Percentiles rank a stretch among this genome's conserved stretches.
Evolutionary conservation across 441 rosid genomes (phyloP).

Genomic region (Heliophila coronopifolia): DNA sequence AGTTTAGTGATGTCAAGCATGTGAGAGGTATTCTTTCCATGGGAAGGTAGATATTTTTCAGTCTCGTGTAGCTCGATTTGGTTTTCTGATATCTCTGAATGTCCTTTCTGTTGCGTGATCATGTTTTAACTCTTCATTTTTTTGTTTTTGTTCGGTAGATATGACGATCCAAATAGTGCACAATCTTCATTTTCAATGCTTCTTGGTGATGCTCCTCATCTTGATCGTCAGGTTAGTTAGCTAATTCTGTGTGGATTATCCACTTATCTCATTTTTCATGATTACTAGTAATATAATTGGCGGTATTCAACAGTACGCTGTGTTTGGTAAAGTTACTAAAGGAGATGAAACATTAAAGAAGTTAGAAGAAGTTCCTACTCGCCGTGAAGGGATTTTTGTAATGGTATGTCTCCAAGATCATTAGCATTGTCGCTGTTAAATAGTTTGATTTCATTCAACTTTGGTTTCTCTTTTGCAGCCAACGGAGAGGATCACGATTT

Average conservation of each 20-base stretch:
- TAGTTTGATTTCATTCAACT: neutral
- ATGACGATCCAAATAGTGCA: constrained; percentile 79
- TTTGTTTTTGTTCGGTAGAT: constrained; percentile 35
- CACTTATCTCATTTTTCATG: neutral
- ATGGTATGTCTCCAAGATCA: constrained; percentile 47
- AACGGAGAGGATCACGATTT: constrained; percentile 73
- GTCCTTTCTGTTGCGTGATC: neutral
- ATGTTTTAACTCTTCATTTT: neutral
- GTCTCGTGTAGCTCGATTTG: neutral
- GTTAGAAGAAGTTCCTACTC: constrained; percentile 88
- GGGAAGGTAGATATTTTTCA: constrained; percentile 58
- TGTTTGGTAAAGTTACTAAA: constrained; percentile 90
- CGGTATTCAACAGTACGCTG: constrained; percentile 56
- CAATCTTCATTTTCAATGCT: constrained; percentile 82
- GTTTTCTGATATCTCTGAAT: neutral
- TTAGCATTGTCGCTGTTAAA: constrained; percentile 1
- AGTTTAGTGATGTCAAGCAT: constrained; percentile 81
- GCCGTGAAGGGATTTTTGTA: constrained; percentile 79
- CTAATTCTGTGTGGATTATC: constrained; percentile 10
- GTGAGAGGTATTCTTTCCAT: constrained; percentile 87
- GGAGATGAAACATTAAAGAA: constrained; percentile 80
- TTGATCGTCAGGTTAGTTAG: constrained; percentile 58
- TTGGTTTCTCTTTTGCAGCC: constrained; percentile 46
- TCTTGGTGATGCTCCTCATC: constrained; percentile 93
- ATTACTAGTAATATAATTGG: constrained; percentile 13